These are phyloP conservation scores for Ustilago cynodontis DNA, from an alignment of 1,284 basidiomycete genomes.

Conservation along the genomic window DNA sequence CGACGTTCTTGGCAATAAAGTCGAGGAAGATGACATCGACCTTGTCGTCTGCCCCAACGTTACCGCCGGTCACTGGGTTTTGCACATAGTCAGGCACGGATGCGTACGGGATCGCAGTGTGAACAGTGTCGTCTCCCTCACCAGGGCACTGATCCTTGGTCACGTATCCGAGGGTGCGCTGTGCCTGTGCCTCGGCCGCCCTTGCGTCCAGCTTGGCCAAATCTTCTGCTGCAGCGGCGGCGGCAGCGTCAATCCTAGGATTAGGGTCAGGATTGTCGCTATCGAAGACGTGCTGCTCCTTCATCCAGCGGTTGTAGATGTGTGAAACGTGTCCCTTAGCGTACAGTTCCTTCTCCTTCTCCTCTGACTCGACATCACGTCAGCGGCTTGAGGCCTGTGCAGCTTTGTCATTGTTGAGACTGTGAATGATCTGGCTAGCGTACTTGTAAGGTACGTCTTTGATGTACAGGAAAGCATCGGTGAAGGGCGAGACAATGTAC, in stretches of 20 bases:
- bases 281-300: conserved; percentile 23
- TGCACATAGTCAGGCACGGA: conserved; percentile 63
- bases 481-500: conserved; percentile 66
- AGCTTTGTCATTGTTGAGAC: conserved; percentile 41
- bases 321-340: conserved; percentile 44
- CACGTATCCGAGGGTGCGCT: conserved; percentile 63
- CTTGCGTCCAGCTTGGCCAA: conserved; percentile 30
- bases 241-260: background rate
- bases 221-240: conserved; percentile 14
- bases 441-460: conserved; percentile 58
- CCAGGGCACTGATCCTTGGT: conserved; percentile 58
- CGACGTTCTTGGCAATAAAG: conserved; percentile 50
- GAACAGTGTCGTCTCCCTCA: conserved; percentile 61
- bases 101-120: conserved; percentile 47
- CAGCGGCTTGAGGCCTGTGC: conserved; percentile 24
- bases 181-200: conserved; percentile 20
- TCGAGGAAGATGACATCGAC: conserved; percentile 58
- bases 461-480: conserved; percentile 63
- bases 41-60: conserved; percentile 21
- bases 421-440: conserved; percentile 51
- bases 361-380: conserved; percentile 24
- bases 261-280: background rate
- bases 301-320: conserved; percentile 53
- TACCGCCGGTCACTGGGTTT: conserved; percentile 26
- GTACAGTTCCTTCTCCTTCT: conserved; percentile 33